These are phyloP conservation scores for Trametes sanguinea DNA, from an alignment of 768 basidiomycete species.

Conservation along the genomic window DNA sequence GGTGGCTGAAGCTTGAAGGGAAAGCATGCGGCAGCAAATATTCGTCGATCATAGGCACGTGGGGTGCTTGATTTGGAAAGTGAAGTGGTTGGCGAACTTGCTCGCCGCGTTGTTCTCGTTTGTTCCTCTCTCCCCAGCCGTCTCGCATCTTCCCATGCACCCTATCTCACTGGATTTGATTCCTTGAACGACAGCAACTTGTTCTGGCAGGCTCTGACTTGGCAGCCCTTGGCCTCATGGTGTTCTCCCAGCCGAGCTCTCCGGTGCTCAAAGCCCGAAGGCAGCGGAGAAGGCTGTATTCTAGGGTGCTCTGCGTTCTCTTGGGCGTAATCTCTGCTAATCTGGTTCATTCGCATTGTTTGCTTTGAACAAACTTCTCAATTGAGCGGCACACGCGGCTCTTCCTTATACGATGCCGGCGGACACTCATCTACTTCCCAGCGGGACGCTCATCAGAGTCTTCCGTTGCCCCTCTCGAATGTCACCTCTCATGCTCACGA, in stretches of 20 bases:
- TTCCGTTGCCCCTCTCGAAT: background rate
- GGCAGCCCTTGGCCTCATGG: background rate
- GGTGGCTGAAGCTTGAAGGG: background rate
- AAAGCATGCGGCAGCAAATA: too few relatives aligned
- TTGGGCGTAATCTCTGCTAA: background rate
- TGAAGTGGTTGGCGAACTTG: background rate
- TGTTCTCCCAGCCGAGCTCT: conserved; percentile 19
- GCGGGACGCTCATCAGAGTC: too few relatives aligned
- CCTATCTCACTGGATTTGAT: too few relatives aligned
- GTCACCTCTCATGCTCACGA: background rate
- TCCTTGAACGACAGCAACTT: background rate
- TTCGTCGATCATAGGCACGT: conserved; percentile 1
- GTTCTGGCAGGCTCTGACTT: too few relatives aligned
- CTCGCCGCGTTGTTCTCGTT: background rate
- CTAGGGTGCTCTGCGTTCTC: conserved; percentile 5
- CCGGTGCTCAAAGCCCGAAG: conserved; percentile 19
- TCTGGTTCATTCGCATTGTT: conserved; percentile 5
- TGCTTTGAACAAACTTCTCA: too few relatives aligned
- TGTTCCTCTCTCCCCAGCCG: background rate
- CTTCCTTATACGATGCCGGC: too few relatives aligned
- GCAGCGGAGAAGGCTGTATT: conserved; percentile 6
- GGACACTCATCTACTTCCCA: too few relatives aligned
- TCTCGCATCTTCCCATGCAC: too few relatives aligned
- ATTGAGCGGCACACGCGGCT: too few relatives aligned
- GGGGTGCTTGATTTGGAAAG: background rate